phyloP scores from a whole-genome alignment of 495 filamentous ascomycete genomes.

The Talaromyces borbonicus region DNA sequence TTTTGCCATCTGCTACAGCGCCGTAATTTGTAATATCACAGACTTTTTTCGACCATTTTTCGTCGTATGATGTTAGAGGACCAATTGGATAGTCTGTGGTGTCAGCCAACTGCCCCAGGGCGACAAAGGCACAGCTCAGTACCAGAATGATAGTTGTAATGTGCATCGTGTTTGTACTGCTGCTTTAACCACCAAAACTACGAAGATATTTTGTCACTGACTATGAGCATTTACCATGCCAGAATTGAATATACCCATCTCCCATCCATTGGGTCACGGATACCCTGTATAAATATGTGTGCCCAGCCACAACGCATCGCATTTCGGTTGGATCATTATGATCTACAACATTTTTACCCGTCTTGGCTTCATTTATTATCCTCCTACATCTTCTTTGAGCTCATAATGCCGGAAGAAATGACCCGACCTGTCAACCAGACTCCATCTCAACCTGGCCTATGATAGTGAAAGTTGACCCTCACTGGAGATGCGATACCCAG shows the following conservation, averaged over 20 bases:
- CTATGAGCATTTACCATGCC: background rate
- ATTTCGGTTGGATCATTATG: background rate
- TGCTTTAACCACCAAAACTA: background rate
- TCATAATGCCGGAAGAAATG: background rate
- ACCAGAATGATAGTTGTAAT: constrained; percentile 3
- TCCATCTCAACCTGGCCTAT: background rate
- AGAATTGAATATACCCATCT: background rate
- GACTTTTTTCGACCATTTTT: constrained; percentile 13
- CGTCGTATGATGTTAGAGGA: constrained; percentile 12
- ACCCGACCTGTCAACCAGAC: background rate
- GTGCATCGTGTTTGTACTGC: constrained; percentile 1
- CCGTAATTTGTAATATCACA: constrained; percentile 20
- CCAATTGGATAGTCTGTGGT: constrained; percentile 6
- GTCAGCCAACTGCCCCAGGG: constrained; percentile 3
- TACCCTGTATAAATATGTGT: background rate
- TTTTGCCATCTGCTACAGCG: constrained; percentile 14
- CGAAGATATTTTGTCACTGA: background rate
- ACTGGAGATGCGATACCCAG: background rate
- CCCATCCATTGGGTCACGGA: background rate
- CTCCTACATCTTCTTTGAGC: background rate
- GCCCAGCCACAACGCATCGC: background rate
- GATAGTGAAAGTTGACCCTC: background rate
- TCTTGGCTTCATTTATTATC: constrained; percentile 1
- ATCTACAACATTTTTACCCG: background rate
- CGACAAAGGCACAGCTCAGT: background rate